These are phyloP conservation scores for Irpex sp. DNA, from an alignment of 1,284 basidiomycete genomes.

Conservation along the genomic window DNA sequence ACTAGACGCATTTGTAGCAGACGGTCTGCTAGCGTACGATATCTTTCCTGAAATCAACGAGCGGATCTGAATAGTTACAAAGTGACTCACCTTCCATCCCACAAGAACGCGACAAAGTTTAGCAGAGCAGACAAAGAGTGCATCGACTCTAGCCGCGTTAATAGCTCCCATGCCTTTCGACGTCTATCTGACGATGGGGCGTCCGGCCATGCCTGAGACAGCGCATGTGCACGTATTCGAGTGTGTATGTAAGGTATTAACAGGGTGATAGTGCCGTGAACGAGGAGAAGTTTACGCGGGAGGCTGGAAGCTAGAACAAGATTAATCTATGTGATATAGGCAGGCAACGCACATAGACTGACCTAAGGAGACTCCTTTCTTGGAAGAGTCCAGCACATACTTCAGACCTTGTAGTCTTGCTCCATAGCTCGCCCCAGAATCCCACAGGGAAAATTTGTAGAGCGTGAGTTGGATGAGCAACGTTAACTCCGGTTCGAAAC, in stretches of 20 bases:
- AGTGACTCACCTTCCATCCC: slow-evolving; percentile 73
- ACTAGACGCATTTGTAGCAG: slow-evolving; percentile 78
- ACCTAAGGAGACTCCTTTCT: background rate
- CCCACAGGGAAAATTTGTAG: slow-evolving; percentile 85
- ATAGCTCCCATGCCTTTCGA: slow-evolving; percentile 72
- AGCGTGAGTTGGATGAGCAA: slow-evolving; percentile 76
- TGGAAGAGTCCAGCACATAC: slow-evolving; percentile 34
- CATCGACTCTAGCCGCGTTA: slow-evolving; percentile 67
- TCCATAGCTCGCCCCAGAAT: slow-evolving; percentile 83
- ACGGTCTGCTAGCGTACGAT: slow-evolving; percentile 83
- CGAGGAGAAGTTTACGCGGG: slow-evolving; percentile 53
- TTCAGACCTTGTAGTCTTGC: slow-evolving; percentile 87
- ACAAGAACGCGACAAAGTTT: slow-evolving; percentile 84
- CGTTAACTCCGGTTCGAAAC: slow-evolving; percentile 79
- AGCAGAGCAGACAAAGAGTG: slow-evolving; percentile 59
- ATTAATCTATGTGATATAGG: background rate
- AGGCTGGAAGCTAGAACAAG: slow-evolving; percentile 43
- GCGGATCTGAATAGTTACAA: background rate
- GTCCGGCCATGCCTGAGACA: slow-evolving; percentile 88
- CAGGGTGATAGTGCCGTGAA: slow-evolving; percentile 76
- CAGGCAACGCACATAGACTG: background rate
- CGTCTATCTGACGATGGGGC: slow-evolving; percentile 75
- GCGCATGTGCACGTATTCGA: slow-evolving; percentile 71
- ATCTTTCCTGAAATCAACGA: slow-evolving; percentile 55
- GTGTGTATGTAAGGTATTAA: slow-evolving; percentile 77